Evolutionary conservation across 2,329 filamentous ascomycete species (phyloP).

Genomic region (Rutstroemia sp.): DNA sequence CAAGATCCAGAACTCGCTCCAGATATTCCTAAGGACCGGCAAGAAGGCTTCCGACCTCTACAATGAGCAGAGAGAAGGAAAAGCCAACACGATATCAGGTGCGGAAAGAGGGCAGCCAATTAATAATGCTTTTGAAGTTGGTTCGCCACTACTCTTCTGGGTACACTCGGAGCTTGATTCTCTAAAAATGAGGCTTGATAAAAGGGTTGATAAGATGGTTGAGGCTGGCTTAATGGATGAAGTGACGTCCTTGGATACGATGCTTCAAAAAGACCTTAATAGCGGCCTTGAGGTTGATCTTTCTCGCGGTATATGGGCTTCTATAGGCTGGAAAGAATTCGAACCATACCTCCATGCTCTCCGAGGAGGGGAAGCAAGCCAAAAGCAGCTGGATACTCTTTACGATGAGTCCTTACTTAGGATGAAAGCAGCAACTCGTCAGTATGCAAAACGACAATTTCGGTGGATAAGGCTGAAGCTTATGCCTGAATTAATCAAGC

Average conservation of each 20-base stretch:
- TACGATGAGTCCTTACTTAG: slow-evolving; percentile 57
- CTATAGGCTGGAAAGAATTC: slow-evolving; percentile 93
- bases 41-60: slow-evolving; percentile 81
- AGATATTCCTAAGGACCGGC: slow-evolving; percentile 82
- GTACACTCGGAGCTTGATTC: slow-evolving; percentile 65
- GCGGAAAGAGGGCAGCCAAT: not conserved
- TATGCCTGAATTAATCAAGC: slow-evolving; percentile 56
- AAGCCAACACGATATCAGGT: slow-evolving; percentile 28
- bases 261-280: slow-evolving; percentile 36
- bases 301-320: slow-evolving; percentile 86
- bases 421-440: slow-evolving; percentile 75
- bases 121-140: not conserved
- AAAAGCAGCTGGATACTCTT: slow-evolving; percentile 44
- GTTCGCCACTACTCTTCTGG: slow-evolving; percentile 63
- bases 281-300: slow-evolving; percentile 55
- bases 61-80: slow-evolving; percentile 56
- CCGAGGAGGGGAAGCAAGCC: slow-evolving; percentile 24
- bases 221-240: slow-evolving; percentile 55
- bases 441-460: slow-evolving; percentile 79
- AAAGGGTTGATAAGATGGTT: slow-evolving; percentile 80
- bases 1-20: slow-evolving; percentile 82
- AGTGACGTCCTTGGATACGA: slow-evolving; percentile 45
- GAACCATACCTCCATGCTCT: slow-evolving; percentile 57
- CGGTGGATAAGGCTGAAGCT: slow-evolving; percentile 84
- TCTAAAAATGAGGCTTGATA: slow-evolving; percentile 64